Conservation (phyloP, 345 rosid genomes). For the Acer yangbiense region DNA sequence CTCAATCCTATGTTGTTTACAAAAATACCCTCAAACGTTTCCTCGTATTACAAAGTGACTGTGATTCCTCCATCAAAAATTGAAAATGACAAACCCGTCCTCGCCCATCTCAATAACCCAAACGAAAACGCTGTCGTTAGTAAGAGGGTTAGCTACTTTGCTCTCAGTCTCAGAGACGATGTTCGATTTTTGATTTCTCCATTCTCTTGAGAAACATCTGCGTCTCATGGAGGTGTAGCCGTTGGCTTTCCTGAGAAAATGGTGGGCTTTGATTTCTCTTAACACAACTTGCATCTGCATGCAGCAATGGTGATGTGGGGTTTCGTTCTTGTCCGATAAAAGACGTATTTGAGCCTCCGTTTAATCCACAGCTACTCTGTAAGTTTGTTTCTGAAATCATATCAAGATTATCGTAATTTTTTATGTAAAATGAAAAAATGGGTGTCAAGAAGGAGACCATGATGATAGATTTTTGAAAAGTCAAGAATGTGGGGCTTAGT, state of each 20-base stretch:
- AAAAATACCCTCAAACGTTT: too few relatives aligned
- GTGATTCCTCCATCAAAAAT: too few relatives aligned
- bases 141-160: background rate
- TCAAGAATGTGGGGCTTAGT: background rate
- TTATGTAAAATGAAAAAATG: too few relatives aligned
- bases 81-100: too few relatives aligned
- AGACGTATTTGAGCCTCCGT: background rate
- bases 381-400: background rate
- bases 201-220: background rate
- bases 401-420: background rate
- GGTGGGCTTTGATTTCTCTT: background rate
- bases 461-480: background rate
- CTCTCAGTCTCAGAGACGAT: background rate
- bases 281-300: background rate
- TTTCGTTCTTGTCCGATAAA: background rate
- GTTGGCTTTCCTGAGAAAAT: background rate
- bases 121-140: too few relatives aligned
- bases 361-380: background rate
- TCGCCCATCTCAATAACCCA: background rate
- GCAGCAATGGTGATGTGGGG: background rate
- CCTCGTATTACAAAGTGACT: too few relatives aligned
- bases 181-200: background rate
- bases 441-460: conserved; percentile 1
- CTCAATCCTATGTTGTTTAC: too few relatives aligned
- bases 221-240: background rate